phyloP scores from a whole-genome alignment of 2,329 filamentous ascomycete species.

The Xylariomycetidae sp. region DNA sequence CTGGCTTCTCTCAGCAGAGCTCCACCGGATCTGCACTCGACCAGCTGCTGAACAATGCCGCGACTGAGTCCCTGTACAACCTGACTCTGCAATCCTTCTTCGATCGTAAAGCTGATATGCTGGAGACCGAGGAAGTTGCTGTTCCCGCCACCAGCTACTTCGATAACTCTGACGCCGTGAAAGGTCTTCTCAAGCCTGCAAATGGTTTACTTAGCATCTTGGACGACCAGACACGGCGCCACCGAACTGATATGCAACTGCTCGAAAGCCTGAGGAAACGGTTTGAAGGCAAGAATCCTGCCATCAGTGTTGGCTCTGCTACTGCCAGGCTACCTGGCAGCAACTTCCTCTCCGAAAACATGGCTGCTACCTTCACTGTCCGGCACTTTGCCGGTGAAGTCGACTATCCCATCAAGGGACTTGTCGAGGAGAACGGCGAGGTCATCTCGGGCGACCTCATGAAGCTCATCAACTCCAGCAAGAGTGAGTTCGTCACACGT shows the following conservation, averaged over 20 bases:
- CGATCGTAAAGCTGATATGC: conserved; percentile 83
- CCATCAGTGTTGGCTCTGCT: conserved; percentile 71
- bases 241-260: conserved; percentile 82
- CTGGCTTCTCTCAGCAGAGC: conserved; percentile 80
- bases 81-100: conserved; percentile 94
- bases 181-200: conserved; percentile 82
- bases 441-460: conserved; percentile 93
- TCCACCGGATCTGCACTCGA: conserved; percentile 82
- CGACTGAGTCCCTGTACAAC: conserved; percentile 87
- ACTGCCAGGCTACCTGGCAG: conserved; percentile 76
- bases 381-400: conserved; percentile 96
- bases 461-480: conserved; percentile 84
- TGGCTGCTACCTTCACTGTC: conserved; percentile 76
- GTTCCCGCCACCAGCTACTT: conserved; percentile 94
- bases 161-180: conserved; percentile 92
- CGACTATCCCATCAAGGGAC: conserved; percentile 79
- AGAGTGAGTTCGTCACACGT: conserved; percentile 80
- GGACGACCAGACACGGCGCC: conserved; percentile 89
- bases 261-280: conserved; percentile 86
- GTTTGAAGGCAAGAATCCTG: conserved; percentile 90
- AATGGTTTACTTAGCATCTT: conserved; percentile 92
- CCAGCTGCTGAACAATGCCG: conserved; percentile 90
- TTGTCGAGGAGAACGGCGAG: conserved; percentile 94
- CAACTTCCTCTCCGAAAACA: conserved; percentile 83
- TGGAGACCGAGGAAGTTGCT: conserved; percentile 88